A percentile compares a stretch with the other conserved stretches of the same genome.
Conservation (phyloP, 2,329 filamentous ascomycete genomes). For the Sporothrix brunneoviolacea region DNA sequence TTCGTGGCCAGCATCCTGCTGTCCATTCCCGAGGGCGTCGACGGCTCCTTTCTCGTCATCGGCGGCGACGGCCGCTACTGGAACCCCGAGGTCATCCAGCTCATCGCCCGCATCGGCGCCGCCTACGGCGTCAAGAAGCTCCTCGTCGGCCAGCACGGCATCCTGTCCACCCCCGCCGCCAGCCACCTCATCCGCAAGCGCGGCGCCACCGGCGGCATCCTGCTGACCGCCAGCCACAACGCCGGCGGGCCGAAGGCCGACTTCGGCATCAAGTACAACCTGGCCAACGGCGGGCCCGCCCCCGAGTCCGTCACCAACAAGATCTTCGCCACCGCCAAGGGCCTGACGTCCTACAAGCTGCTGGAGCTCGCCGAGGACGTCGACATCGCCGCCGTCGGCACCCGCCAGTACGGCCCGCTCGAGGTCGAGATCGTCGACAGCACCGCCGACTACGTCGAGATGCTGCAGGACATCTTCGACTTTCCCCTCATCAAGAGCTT, state of each 20-base stretch:
- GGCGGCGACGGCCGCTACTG: slow-evolving; percentile 95
- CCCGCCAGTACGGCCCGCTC: slow-evolving; percentile 73
- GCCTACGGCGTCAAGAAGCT: slow-evolving; percentile 99
- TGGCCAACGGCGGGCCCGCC: slow-evolving; percentile 90
- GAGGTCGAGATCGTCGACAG: slow-evolving; percentile 96
- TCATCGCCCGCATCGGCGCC: slow-evolving; percentile 94
- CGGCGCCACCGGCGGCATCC: slow-evolving; percentile 91
- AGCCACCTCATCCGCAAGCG: slow-evolving; percentile 93
- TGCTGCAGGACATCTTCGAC: slow-evolving; percentile 98
- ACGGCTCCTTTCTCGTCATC: slow-evolving; percentile 88
- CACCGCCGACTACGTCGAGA: slow-evolving; percentile 81
- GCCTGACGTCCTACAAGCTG: slow-evolving; percentile 85
- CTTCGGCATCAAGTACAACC: slow-evolving; percentile 99
- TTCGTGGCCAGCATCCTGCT: slow-evolving; percentile 92
- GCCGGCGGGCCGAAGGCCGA: slow-evolving; percentile 90
- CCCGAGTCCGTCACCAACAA: slow-evolving; percentile 97
- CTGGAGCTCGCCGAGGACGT: slow-evolving; percentile 71
- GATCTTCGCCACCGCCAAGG: slow-evolving; percentile 90
- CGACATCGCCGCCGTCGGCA: slow-evolving; percentile 76
- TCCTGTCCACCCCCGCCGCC: slow-evolving; percentile 91
- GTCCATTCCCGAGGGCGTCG: slow-evolving; percentile 88
- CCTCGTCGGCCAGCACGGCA: slow-evolving; percentile 90
- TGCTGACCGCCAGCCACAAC: slow-evolving; percentile 96
- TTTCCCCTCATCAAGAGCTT: slow-evolving; percentile 94
- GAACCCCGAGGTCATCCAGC: slow-evolving; percentile 92